Conservation (phyloP, 805 yeast genomes). For the Millerozyma acaciae region DNA sequence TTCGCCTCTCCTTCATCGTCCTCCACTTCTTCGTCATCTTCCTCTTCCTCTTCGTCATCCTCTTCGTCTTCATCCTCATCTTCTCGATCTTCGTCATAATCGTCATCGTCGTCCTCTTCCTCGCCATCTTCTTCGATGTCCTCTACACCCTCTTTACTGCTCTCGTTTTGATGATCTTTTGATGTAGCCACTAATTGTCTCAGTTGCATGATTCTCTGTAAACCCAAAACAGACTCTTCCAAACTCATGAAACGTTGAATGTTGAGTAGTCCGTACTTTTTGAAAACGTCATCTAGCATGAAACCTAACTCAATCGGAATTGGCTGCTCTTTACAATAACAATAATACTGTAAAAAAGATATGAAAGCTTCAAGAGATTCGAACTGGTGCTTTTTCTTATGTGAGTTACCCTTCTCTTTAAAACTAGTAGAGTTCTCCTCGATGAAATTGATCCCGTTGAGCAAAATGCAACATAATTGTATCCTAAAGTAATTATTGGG, state of each 20-base stretch:
- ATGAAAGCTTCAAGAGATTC: slow-evolving; percentile 33
- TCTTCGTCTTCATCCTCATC: slow-evolving; percentile 12
- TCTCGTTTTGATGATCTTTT: slow-evolving; percentile 11
- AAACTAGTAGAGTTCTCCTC: slow-evolving; percentile 4
- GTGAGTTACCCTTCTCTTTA: slow-evolving; percentile 3
- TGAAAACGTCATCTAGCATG: slow-evolving; percentile 44
- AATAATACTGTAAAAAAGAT: slow-evolving; percentile 67
- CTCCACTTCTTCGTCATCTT: slow-evolving; percentile 12
- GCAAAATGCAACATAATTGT: slow-evolving; percentile 41
- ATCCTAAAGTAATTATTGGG: slow-evolving; percentile 72
- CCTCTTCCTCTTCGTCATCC: slow-evolving; percentile 15
- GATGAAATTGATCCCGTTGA: slow-evolving; percentile 15
- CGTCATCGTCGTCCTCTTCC: slow-evolving; percentile 23
- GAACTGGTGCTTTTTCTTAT: slow-evolving; percentile 7
- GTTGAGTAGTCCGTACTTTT: slow-evolving; percentile 19
- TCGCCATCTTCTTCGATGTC: slow-evolving; percentile 15
- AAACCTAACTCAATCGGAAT: slow-evolving; percentile 62
- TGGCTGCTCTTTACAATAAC: slow-evolving; percentile 56
- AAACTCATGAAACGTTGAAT: slow-evolving; percentile 34
- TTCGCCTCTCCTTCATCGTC: slow-evolving; percentile 12
- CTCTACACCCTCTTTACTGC: slow-evolving; percentile 17
- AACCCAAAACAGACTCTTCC: slow-evolving; percentile 39
- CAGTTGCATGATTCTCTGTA: slow-evolving; percentile 28
- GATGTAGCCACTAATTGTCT: slow-evolving; percentile 5
- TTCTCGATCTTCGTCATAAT: slow-evolving; percentile 3